Base-by-base conservation (phyloP, 1,284 basidiomycete species). In the Ceratobasidium sp. region DNA sequence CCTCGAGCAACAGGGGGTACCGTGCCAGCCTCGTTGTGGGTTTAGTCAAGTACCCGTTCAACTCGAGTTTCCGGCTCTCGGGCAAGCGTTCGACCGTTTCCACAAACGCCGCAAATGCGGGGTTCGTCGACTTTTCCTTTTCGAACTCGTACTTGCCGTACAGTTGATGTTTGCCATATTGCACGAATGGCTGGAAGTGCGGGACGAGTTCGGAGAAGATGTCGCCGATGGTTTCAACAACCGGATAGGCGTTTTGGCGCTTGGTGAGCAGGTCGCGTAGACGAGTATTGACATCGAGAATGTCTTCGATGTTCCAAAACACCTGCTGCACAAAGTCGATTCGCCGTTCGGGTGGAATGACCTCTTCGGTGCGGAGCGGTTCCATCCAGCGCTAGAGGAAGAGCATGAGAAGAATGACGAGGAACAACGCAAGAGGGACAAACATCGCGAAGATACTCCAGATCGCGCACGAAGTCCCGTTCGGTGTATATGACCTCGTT, bases 91-190 rank as follows among this genome's bases (percentile, higher is more conserved):
- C 97, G 2, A 92, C 43, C 74, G 93, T 93, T 83, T 98, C 97
- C 54, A 99, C 97, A 79, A 99, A 99, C 74, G 88, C 87, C 67
- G 94, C 91, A 81, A 99, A 99, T n/a, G 88, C 90, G 0, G 91
- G 86, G 80, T 99, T 99, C 57, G 88, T 84, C 60, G 86, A 88
- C 83, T 98, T 98, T 82, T 99, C 97, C 84, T 95, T 96, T 82
- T 99, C 97, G 78, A 99, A 98, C 80, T 98, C 94, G 78, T 95
- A 98, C 79, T 99, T 99, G 22, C 96, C 97, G 78, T 97, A 98
- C 69, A 98, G 82, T 78, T 99, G 97, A 78, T 99, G 96, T 7
- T 95, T 90, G 50, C 97, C 97, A 76, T 99, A 99, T 53, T 87
- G 87, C 62, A 99, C 95, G 76, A 98, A 99, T 1, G 95, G 94